Evolutionary conservation across 306 rosid genomes (phyloP).

Genomic region (Arachis hypogaea): DNA sequence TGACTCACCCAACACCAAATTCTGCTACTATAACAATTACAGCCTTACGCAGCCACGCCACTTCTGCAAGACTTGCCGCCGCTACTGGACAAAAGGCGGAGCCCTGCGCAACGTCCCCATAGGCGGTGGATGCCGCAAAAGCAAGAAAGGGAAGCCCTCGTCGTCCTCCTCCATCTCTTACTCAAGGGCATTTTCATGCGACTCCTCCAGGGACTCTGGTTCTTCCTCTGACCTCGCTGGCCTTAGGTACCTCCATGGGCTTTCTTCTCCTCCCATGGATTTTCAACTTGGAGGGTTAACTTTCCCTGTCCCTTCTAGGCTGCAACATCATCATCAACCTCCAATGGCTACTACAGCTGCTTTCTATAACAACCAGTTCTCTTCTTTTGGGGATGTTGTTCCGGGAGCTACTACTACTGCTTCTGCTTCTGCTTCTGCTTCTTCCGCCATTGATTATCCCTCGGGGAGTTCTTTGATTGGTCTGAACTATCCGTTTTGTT

Average conservation of each 20-base stretch:
- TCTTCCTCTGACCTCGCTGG: conserved; percentile 45
- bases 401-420: conserved; percentile 14
- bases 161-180: conserved; percentile 29
- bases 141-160: conserved; percentile 51
- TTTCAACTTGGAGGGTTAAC: conserved; percentile 54
- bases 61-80: conserved; percentile 82
- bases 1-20: conserved; percentile 80
- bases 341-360: background rate
- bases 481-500: conserved; percentile 45
- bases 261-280: conserved; percentile 55
- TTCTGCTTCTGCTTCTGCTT: conserved; percentile 23
- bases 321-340: background rate
- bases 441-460: conserved; percentile 37
- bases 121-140: conserved; percentile 85
- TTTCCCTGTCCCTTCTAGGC: conserved; percentile 39
- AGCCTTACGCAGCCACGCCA: conserved; percentile 85
- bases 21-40: conserved; percentile 90
- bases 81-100: conserved; percentile 91
- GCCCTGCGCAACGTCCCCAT: conserved; percentile 80
- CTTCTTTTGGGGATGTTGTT: conserved; percentile 45
- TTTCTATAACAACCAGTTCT: conserved; percentile 40
- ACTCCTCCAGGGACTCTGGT: conserved; percentile 48
- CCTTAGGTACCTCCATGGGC: conserved; percentile 56
- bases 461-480: conserved; percentile 41
- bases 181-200: conserved; percentile 43